Base-by-base conservation (phyloP, 306 rosid species). In the Citrullus amarus region DNA sequence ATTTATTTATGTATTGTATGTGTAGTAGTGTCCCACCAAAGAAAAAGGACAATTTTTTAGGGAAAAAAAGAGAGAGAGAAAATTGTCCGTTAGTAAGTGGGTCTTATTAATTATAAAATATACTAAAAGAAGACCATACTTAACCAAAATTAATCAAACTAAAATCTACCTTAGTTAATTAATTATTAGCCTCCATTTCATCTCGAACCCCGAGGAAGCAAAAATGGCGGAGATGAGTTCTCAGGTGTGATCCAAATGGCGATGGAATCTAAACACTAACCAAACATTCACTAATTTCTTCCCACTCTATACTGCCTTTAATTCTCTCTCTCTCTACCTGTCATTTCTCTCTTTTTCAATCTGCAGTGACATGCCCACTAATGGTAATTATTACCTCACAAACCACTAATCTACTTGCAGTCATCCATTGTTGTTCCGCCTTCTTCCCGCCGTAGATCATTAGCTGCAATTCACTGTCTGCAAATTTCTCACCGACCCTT, bases 241-340 rank as follows among this genome's bases (percentile, higher is more conserved):
- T 34, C 50, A 15, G 50, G 51, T 66, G 3, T 9, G 41, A 39
- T 8, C 51, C 71, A 15, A 18, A 4, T 39, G 43, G 50, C 72
- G 14, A 44, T 22, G 4, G 73, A 67, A 67, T 67, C 73, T 67
- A 17, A 66, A 38, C 0, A 38, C 28, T 51, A 66, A 66, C 70
- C 44, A 63, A 66, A 66, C 51, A 66, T 66, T 66, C 73, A 63
- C 70, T 34, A 65, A 65, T 59, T 59, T 22, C 36, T 59, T 9
- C 12, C 72, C 72, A 66, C 6, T 18, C 54, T 20, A 5, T 15
- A 71, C 34, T 70, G 18, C 53, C 56, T 12, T 28, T 48, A 14
- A 46, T 25, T 71, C 77, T 71, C 41, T 71, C 76, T 71, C 76
- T 71, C 76, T 71, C 76, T 46, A 2, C 39, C 77, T 48, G 59